Percentiles rank a stretch among this genome's conserved stretches.
These are phyloP conservation scores for Pseudocercospora musae DNA, from an alignment of 2,329 filamentous ascomycete genomes.

Conservation along the genomic window DNA sequence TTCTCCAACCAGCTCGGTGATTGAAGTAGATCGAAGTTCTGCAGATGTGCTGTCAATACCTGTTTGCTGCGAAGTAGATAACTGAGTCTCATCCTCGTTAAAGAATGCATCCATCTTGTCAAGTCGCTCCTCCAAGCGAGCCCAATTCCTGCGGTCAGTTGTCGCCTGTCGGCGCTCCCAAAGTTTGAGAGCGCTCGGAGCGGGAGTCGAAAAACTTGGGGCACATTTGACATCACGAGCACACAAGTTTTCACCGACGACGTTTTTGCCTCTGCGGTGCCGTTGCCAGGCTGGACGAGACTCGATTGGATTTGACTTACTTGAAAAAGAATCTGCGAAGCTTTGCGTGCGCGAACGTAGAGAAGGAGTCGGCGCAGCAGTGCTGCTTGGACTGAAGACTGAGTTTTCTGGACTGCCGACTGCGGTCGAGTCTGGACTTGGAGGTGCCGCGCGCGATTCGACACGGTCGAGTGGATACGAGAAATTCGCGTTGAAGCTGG, in stretches of 20 bases:
- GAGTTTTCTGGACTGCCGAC: conserved; percentile 2
- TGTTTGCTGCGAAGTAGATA: background rate
- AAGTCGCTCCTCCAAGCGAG: background rate
- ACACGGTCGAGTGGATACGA: background rate
- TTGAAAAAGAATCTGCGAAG: background rate
- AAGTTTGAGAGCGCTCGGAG: background rate
- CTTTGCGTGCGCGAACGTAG: conserved; percentile 3
- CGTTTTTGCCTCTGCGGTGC: background rate
- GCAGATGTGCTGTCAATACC: background rate
- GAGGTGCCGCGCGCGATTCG: background rate
- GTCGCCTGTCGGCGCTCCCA: background rate
- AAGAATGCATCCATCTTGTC: background rate
- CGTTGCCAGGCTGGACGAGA: background rate
- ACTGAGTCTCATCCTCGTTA: background rate
- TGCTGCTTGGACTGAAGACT: conserved; percentile 1
- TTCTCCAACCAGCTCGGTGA: background rate
- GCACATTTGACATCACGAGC: background rate
- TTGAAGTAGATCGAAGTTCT: background rate
- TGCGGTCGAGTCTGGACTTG: background rate
- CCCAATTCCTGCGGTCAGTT: background rate
- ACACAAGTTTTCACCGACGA: background rate
- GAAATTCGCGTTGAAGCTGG: background rate
- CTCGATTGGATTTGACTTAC: background rate
- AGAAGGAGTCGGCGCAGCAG: background rate
- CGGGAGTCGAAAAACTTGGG: background rate